Evolutionary conservation across 129 eudicot species (phyloP).

Genomic region (Smallanthus sonchifolius): DNA sequence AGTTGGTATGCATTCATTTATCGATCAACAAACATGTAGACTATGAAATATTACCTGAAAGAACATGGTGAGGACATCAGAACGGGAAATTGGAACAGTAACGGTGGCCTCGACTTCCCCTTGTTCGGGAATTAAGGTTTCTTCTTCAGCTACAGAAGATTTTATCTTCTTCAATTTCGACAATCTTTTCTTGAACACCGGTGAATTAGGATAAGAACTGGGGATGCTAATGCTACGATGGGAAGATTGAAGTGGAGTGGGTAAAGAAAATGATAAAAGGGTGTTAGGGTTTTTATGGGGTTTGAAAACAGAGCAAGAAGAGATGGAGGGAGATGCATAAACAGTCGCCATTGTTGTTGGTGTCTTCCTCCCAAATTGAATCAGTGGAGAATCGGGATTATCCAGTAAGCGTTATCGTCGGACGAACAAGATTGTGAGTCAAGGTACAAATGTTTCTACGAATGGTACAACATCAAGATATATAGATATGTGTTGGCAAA

Average conservation of each 20-base stretch:
- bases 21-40: background rate
- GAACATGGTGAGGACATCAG: slow-evolving; percentile 80
- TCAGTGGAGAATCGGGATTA: background rate
- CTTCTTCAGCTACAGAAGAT: slow-evolving; percentile 40
- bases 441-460: background rate
- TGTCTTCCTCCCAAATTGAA: background rate
- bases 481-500: too few relatives aligned
- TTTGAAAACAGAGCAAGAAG: slow-evolving; percentile 22
- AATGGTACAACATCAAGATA: background rate
- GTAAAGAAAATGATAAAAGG: slow-evolving; percentile 14
- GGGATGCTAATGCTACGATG: slow-evolving; percentile 9
- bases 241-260: slow-evolving; percentile 1
- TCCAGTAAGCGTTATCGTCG: slow-evolving; percentile 16
- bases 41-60: slow-evolving; percentile 46
- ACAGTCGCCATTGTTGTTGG: slow-evolving; percentile 44
- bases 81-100: slow-evolving; percentile 82
- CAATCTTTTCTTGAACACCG: background rate
- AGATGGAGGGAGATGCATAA: slow-evolving; percentile 36
- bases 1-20: slow-evolving; percentile 15
- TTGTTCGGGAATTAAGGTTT: slow-evolving; percentile 39
- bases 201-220: slow-evolving; percentile 23
- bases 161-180: slow-evolving; percentile 36
- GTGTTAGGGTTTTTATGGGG: slow-evolving; percentile 25
- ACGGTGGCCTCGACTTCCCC: slow-evolving; percentile 55
- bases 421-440: background rate